phyloP scores from a whole-genome alignment of 1,284 basidiomycete species.

The Gomphus sp. region DNA sequence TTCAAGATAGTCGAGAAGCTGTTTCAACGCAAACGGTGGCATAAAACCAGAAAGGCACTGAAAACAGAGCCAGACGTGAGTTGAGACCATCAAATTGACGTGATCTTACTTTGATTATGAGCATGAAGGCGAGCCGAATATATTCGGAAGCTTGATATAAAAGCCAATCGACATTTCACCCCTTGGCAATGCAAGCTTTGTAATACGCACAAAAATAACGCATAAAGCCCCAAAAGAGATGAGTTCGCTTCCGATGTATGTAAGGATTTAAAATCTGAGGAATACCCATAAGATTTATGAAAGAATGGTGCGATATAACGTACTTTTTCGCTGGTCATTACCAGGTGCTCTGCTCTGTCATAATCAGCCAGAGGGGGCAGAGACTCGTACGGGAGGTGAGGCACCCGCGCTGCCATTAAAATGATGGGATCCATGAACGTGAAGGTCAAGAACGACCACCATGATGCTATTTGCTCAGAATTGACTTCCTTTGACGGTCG shows the following conservation, averaged over 20 bases:
- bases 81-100: not conserved
- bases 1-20: conserved; percentile 36
- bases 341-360: conserved; percentile 33
- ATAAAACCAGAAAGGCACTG: conserved; percentile 25
- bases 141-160: conserved; percentile 18
- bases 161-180: not conserved
- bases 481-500: conserved; percentile 36
- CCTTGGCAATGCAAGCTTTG: not conserved
- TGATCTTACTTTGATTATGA: conserved; percentile 21
- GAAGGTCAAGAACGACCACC: conserved; percentile 46
- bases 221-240: conserved; percentile 12
- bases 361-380: conserved; percentile 54
- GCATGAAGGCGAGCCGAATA: conserved; percentile 18
- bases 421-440: conserved; percentile 50
- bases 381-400: conserved; percentile 33
- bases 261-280: conserved; percentile 5
- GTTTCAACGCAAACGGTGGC: conserved; percentile 38
- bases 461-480: conserved; percentile 59
- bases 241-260: conserved; percentile 3
- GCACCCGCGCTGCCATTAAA: conserved; percentile 31
- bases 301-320: conserved; percentile 8
- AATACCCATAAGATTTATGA: not conserved
- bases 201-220: conserved; percentile 4
- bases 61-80: not conserved
- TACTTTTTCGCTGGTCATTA: conserved; percentile 29